Evolutionary conservation across 768 basidiomycete species (phyloP).

Genomic region (Nidularia pulvinata): DNA sequence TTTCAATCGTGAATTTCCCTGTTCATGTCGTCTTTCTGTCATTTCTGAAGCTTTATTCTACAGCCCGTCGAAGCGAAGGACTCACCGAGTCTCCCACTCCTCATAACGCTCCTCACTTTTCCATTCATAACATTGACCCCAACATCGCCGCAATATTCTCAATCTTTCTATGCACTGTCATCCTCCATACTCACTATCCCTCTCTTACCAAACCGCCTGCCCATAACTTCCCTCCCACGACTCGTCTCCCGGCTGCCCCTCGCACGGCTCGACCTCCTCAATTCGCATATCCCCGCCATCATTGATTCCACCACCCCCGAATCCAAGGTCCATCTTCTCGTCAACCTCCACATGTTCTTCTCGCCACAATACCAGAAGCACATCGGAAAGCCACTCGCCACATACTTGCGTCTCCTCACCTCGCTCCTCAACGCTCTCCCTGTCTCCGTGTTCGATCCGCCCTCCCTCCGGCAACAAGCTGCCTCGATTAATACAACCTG

Average conservation of each 20-base stretch:
- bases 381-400: constrained; percentile 37
- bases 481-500: neutral
- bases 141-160: constrained; percentile 18
- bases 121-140: constrained; percentile 30
- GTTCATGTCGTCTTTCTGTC: neutral
- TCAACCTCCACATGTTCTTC: constrained; percentile 69
- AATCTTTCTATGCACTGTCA: constrained; percentile 40
- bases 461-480: constrained; percentile 14
- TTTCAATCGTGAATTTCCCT: constrained; percentile 45
- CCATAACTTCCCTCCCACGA: constrained; percentile 55
- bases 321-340: constrained; percentile 59
- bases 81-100: constrained; percentile 42
- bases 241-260: constrained; percentile 69
- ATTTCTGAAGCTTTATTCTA: neutral
- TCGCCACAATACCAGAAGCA: constrained; percentile 60
- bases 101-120: constrained; percentile 44
- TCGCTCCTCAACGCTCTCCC: constrained; percentile 55
- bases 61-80: constrained; percentile 62
- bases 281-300: constrained; percentile 17
- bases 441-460: constrained; percentile 46
- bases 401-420: constrained; percentile 56
- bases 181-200: constrained; percentile 68
- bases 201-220: constrained; percentile 76
- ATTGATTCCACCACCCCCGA: constrained; percentile 22
- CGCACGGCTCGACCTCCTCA: constrained; percentile 24